Percentiles rank a stretch among this genome's conserved stretches.
Conservation (phyloP, 1,139 yeast genomes). For the Pichia sp. region DNA sequence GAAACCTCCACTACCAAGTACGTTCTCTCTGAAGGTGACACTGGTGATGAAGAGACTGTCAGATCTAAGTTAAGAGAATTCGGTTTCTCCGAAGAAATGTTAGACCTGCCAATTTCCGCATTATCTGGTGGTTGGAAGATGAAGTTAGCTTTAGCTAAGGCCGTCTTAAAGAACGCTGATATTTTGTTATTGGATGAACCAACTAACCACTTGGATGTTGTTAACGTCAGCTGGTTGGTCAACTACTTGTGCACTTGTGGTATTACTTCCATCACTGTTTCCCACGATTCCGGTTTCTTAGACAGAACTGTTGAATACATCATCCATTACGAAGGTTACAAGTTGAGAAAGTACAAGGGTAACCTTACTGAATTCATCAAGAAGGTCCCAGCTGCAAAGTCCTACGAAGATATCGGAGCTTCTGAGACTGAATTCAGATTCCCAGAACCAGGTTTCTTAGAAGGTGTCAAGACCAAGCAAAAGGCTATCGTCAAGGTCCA, state of each 20-base stretch:
- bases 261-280: conserved; percentile 94
- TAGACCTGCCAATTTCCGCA: conserved; percentile 86
- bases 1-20: conserved; percentile 90
- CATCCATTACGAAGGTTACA: conserved; percentile 99
- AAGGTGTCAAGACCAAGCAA: conserved; percentile 99
- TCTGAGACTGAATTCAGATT: conserved; percentile 91
- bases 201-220: conserved; percentile 99
- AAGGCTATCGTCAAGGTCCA: conserved; percentile 98
- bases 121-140: conserved; percentile 99
- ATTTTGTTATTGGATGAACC: conserved; percentile 98
- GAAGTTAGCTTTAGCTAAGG: conserved; percentile 99
- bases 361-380: conserved; percentile 97
- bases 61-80: conserved; percentile 75
- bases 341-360: conserved; percentile 99
- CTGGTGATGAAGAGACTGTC: conserved; percentile 66
- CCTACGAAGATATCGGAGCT: conserved; percentile 98
- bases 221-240: conserved; percentile 98
- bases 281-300: conserved; percentile 99
- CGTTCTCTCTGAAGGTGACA: conserved; percentile 49
- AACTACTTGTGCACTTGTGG: conserved; percentile 98
- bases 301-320: conserved; percentile 97
- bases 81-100: conserved; percentile 89
- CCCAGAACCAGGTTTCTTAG: conserved; percentile 99
- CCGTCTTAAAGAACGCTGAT: conserved; percentile 98
- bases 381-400: conserved; percentile 98